These are phyloP conservation scores for Metarhizium anisopliae DNA, from an alignment of 2,329 filamentous ascomycete genomes.

Conservation along the genomic window DNA sequence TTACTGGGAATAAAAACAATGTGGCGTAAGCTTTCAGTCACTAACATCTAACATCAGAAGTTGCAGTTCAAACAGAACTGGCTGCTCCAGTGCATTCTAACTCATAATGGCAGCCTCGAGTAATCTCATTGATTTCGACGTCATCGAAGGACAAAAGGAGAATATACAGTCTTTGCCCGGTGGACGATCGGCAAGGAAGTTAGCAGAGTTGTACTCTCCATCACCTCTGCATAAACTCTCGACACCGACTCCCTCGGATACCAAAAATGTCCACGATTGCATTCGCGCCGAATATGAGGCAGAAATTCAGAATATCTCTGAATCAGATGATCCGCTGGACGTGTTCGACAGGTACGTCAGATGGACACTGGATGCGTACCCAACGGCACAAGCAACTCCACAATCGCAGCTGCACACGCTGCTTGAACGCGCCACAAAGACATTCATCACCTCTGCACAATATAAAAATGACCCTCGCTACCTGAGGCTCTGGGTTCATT, in stretches of 20 bases:
- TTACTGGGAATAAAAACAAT: slow-evolving; percentile 4
- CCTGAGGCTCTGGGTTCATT: slow-evolving; percentile 86
- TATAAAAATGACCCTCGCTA: slow-evolving; percentile 96
- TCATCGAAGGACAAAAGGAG: slow-evolving; percentile 95
- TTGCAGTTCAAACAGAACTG: not conserved
- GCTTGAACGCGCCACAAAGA: slow-evolving; percentile 85
- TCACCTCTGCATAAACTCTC: slow-evolving; percentile 47
- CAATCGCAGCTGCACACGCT: slow-evolving; percentile 84
- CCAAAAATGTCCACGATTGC: slow-evolving; percentile 66
- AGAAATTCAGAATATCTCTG: slow-evolving; percentile 67
- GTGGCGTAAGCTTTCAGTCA: not conserved
- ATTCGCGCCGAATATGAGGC: slow-evolving; percentile 78
- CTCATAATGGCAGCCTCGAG: slow-evolving; percentile 37
- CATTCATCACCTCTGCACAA: slow-evolving; percentile 74
- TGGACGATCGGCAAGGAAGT: slow-evolving; percentile 77
- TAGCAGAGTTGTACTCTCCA: slow-evolving; percentile 73
- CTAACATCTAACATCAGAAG: not conserved
- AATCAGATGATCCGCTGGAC: slow-evolving; percentile 91
- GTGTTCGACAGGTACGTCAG: slow-evolving; percentile 94
- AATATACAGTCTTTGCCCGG: slow-evolving; percentile 92
- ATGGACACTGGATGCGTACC: slow-evolving; percentile 94
- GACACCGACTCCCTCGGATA: slow-evolving; percentile 61
- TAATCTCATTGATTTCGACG: slow-evolving; percentile 67
- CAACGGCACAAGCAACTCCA: slow-evolving; percentile 82
- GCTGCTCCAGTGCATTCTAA: slow-evolving; percentile 14